Percentiles rank a stretch among this genome's conserved stretches.
Conservation (phyloP, 495 filamentous ascomycete species). For the Platismatia glauca region DNA sequence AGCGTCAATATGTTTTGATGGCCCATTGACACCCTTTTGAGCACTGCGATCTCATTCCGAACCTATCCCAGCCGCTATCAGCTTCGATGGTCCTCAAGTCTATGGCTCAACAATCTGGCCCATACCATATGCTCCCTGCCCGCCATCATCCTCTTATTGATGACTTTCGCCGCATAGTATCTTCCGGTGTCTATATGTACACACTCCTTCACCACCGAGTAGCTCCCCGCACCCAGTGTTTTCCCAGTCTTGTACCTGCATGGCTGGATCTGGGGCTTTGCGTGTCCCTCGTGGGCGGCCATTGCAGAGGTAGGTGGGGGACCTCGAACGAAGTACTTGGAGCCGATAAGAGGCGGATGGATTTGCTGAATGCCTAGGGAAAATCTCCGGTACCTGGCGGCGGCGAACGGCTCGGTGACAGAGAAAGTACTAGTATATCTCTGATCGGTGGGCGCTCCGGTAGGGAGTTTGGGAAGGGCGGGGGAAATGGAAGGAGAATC, state of each 20-base stretch:
- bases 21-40: constrained; percentile 94
- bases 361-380: neutral
- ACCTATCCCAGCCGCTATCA: constrained; percentile 47
- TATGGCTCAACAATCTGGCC: neutral
- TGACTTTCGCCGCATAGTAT: constrained; percentile 98
- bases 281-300: constrained; percentile 10
- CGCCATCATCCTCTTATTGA: constrained; percentile 97
- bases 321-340: neutral
- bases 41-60: constrained; percentile 93
- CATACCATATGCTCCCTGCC: constrained; percentile 95
- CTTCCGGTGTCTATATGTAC: constrained; percentile 96
- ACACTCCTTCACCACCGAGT: constrained; percentile 99
- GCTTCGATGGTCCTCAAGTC: constrained; percentile 1
- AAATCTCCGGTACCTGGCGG: neutral
- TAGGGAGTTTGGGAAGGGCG: neutral
- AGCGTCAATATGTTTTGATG: constrained; percentile 96
- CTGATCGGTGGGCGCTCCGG: neutral
- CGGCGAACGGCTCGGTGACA: neutral
- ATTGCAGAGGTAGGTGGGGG: neutral
- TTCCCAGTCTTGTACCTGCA: constrained; percentile 98
- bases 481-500: neutral
- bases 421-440: neutral
- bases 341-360: neutral
- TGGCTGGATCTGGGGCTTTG: constrained; percentile 58
- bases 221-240: constrained; percentile 89